Base-by-base conservation (phyloP, 768 basidiomycete genomes). In the Auricularia cornea region DNA sequence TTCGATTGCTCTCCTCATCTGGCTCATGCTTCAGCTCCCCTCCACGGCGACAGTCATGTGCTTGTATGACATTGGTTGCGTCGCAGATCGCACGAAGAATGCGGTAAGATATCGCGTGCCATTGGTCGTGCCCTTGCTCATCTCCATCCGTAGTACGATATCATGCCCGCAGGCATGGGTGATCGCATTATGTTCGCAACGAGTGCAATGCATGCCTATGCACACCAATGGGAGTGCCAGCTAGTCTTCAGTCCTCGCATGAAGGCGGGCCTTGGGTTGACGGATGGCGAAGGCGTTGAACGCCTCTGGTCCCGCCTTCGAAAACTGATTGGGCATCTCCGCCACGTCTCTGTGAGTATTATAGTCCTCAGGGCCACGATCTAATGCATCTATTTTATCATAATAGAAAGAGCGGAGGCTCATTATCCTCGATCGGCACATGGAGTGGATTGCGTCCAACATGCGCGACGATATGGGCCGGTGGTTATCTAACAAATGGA, bases 351-450 rank as follows among this genome's bases (percentile, higher is more conserved):
- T 20, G 54, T 57, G 11, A 52, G 51, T 52, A 8, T 1, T 14
- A n/a, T 52, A 8, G 28, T n/a, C 8, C 28, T n/a, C n/a, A n/a
- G n/a, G n/a, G n/a, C n/a, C n/a, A n/a, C n/a, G n/a, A n/a, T 28
- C 12, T n/a, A 12, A 8, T 11, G 6, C 20, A n/a, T n/a, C 10
- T 28, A 28, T 52, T 8, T 52, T 28, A n/a, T 14, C 51, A n/a
- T 52, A 12, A n/a, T 28, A 70, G 75, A 65, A 66, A 18, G 65
- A 68, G 3, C 60, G 68, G 1, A 69, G 72, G 1, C 68, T 77
- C 0, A 78, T 74, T 72, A 56, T 77, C 0, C 65, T 79, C 12
- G 76, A 79, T 59, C 68, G 70, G 2, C 74, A 76, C 20, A 69
- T 71, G 0, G 57, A 60, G 0, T 67, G 66, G 1, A 71, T 79